phyloP scores from a whole-genome alignment of 768 basidiomycete species.

The Lactarius evosmus region DNA sequence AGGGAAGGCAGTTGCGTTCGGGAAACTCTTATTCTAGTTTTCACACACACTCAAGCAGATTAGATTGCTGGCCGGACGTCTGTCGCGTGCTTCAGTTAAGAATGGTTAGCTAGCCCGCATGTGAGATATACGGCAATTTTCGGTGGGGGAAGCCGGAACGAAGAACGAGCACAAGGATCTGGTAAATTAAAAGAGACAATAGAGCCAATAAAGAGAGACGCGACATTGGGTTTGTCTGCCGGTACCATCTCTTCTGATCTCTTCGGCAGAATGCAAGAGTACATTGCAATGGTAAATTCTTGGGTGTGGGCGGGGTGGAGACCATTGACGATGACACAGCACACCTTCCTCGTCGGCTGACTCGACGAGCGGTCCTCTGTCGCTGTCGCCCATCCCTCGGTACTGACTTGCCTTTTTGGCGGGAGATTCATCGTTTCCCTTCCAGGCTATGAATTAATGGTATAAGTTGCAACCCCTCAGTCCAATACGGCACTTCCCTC shows the following conservation, averaged over 20 bases:
- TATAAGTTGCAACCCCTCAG: constrained; percentile 7
- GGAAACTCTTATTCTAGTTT: background rate
- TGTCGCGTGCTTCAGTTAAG: background rate
- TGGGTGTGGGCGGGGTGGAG: background rate
- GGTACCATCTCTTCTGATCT: background rate
- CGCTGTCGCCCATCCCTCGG: constrained; percentile 13
- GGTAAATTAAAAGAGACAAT: background rate
- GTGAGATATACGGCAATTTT: background rate
- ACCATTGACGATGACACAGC: background rate
- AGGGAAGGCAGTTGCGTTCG: background rate
- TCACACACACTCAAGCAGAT: background rate
- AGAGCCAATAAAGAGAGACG: constrained; percentile 1
- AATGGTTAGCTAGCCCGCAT: background rate
- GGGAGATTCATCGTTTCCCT: constrained; percentile 1
- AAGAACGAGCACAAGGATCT: background rate
- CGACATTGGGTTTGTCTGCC: background rate
- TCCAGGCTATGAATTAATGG: background rate
- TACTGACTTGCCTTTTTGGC: constrained; percentile 11
- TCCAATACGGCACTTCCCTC: constrained; percentile 2
- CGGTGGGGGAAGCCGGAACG: background rate
- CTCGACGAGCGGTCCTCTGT: constrained; percentile 1
- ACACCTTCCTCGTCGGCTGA: constrained; percentile 8
- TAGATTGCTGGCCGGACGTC: background rate
- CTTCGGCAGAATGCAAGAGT: background rate
- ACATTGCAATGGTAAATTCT: background rate